These are phyloP conservation scores for Grigorovia humatica DNA, from an alignment of 805 yeast genomes.

Conservation along the genomic window DNA sequence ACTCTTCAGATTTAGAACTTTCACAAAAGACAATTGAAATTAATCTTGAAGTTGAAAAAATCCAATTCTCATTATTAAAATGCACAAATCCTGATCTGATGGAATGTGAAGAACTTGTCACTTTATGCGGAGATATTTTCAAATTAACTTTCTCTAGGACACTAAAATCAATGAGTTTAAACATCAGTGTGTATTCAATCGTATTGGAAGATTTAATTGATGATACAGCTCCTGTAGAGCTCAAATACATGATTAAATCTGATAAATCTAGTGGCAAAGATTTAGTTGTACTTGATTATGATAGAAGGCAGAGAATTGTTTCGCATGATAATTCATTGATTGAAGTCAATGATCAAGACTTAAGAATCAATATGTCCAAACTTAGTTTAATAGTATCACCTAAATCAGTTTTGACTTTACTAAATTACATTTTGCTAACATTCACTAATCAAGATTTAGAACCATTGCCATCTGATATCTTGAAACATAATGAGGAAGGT, in stretches of 20 bases:
- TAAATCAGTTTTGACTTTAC: slow-evolving; percentile 61
- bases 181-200: slow-evolving; percentile 53
- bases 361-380: slow-evolving; percentile 65
- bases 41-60: slow-evolving; percentile 54
- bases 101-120: slow-evolving; percentile 59
- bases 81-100: slow-evolving; percentile 55
- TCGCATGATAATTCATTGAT: slow-evolving; percentile 40
- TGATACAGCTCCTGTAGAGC: slow-evolving; percentile 44
- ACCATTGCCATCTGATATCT: slow-evolving; percentile 56
- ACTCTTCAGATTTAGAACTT: slow-evolving; percentile 34
- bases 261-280: slow-evolving; percentile 20
- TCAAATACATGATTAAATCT: slow-evolving; percentile 62
- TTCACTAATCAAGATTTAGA: slow-evolving; percentile 73
- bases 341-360: slow-evolving; percentile 68
- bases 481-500: slow-evolving; percentile 55
- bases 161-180: slow-evolving; percentile 50
- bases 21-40: slow-evolving; percentile 64
- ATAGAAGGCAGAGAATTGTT: slow-evolving; percentile 50
- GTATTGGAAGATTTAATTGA: slow-evolving; percentile 69
- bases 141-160: slow-evolving; percentile 51
- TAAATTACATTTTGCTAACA: slow-evolving; percentile 76
- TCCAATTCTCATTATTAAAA: slow-evolving; percentile 51
- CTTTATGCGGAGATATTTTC: slow-evolving; percentile 58
- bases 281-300: slow-evolving; percentile 50
- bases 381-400: slow-evolving; percentile 67